Evolutionary conservation across 176 grass and related monocot species (phyloP).

Genomic region (Aegilops longissima): DNA sequence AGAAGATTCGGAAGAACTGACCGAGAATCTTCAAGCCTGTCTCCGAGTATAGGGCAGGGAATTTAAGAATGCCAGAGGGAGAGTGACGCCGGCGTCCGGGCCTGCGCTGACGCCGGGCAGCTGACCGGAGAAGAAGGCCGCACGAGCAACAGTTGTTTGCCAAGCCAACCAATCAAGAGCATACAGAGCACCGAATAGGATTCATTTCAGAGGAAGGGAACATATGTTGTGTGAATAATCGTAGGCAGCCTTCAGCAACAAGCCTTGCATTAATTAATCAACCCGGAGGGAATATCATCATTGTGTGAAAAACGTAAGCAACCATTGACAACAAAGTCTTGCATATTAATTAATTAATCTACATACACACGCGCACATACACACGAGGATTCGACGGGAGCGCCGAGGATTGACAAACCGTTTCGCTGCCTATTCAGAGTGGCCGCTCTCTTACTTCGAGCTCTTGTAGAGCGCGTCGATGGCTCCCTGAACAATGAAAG

Average conservation of each 20-base stretch:
- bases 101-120: slow-evolving; percentile 21
- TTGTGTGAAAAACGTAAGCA: background rate
- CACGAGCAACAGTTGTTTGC: background rate
- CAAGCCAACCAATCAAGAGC: background rate
- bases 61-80: background rate
- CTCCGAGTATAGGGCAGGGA: slow-evolving; percentile 44
- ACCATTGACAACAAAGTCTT: background rate
- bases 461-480: slow-evolving; percentile 65
- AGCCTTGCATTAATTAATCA: background rate
- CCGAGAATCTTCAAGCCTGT: slow-evolving; percentile 60
- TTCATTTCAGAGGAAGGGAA: background rate
- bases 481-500: slow-evolving; percentile 33
- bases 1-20: slow-evolving; percentile 44
- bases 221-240: background rate
- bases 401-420: background rate
- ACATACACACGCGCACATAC: background rate
- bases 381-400: background rate
- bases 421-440: background rate
- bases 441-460: slow-evolving; percentile 34
- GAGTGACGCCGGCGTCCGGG: slow-evolving; percentile 30
- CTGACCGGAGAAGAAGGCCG: background rate
- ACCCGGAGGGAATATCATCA: background rate
- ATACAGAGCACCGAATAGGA: background rate
- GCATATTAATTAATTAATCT: too few relatives aligned
- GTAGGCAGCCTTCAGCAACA: background rate